Evolutionary conservation across 202 grass and related monocot species (phyloP), one percentile per base, ranked within the genome.

Genomic region (Schoenoplectus triqueter): DNA sequence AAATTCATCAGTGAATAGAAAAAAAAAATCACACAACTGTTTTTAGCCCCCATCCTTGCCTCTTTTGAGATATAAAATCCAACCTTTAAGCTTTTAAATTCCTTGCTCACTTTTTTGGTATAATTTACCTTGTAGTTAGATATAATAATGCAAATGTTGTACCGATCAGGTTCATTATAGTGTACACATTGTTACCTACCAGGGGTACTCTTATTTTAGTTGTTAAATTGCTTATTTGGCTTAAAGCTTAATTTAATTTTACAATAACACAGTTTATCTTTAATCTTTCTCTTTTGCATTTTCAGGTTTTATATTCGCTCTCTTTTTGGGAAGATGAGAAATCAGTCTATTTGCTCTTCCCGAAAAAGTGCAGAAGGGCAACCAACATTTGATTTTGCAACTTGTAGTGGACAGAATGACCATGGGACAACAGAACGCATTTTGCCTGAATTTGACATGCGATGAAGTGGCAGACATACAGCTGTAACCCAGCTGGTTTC

Each of bases 381-480:
- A 72, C 44, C 68, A 39, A 66, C 47, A 41, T 64, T 62, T 40
- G 50, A 59, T 84, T 42, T 50, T 45, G 11, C 50, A 55, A 67
- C 69, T 15, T 19, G 14, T 21, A 54, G 70, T 69, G 71, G 63
- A 39, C 20, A 10, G 20, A 66, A 70, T 87, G 80, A 88, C 90
- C 50, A 62, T 83, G 62, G 57, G 88, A 61, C 82, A 87, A 66
- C 3, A 6, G 4, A 52, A 88, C 85, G 79, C 86, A 82, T 88
- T 55, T 67, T 54, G 64, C 31, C 31, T 31, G 17, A 87, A 73
- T 52, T 86, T 86, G 84, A 86, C 48, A 85, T 62, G 82, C 84
- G 83, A 56, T 57, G 56, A 9, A 50, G 86, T 83, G 78, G n/a
- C 45, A 17, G 13, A 59, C 76, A 2, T 44, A 10, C 3, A 9